phyloP scores from a whole-genome alignment of 2,329 filamentous ascomycete genomes.

The Endocalyx cinctus region DNA sequence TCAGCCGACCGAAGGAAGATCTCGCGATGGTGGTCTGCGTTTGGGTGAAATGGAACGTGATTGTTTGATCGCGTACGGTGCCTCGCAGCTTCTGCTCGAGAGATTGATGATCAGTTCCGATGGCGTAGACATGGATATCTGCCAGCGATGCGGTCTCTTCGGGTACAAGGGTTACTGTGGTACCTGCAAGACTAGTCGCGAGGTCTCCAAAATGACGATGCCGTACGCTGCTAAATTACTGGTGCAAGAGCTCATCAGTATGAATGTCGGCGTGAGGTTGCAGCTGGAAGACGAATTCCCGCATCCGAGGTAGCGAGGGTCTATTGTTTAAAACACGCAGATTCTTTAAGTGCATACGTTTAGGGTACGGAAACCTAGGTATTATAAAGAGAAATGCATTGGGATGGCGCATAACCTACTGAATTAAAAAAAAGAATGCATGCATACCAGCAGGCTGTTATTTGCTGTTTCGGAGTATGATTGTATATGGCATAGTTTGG shows the following conservation, averaged over 20 bases:
- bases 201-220: conserved; percentile 90
- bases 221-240: conserved; percentile 95
- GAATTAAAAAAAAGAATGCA: no score
- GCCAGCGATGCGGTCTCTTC: conserved; percentile 90
- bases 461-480: no score
- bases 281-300: conserved; percentile 94
- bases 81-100: conserved; percentile 85
- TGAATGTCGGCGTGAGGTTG: conserved; percentile 95
- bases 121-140: conserved; percentile 86
- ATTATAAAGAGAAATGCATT: no score
- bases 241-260: conserved; percentile 92
- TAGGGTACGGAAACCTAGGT: no score
- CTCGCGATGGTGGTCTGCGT: conserved; percentile 84
- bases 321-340: no score
- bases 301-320: conserved; percentile 37
- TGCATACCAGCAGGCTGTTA: no score
- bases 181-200: conserved; percentile 78
- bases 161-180: conserved; percentile 94
- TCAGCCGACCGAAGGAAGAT: conserved; percentile 93
- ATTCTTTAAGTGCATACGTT: no score
- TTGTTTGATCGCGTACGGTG: conserved; percentile 95
- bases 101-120: conserved; percentile 93
- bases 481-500: no score
- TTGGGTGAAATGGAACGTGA: conserved; percentile 99
- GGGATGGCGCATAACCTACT: no score